Base-by-base conservation (phyloP, 495 filamentous ascomycete species). In the Trichoderma orchidacearum region DNA sequence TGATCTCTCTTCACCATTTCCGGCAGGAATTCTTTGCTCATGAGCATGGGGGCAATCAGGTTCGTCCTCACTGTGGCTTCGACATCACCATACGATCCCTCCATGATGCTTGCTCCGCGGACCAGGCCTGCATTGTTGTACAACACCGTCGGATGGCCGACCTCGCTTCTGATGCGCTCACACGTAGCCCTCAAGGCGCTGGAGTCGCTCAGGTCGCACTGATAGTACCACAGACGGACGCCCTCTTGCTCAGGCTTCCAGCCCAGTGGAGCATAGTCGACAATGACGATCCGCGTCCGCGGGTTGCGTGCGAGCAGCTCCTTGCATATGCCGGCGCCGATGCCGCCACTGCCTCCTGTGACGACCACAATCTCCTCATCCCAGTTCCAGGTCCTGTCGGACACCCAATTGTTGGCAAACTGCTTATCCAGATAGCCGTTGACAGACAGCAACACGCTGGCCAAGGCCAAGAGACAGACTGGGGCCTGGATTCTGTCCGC, bases 111-210 rank as follows among this genome's bases (percentile, higher is more conserved):
- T 57, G 68, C 66, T 15, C 72, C 68, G 30, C 69, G 64, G 30
- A 69, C 73, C 28, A 84, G 70, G 30, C 80, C 80, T 12, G 82
- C 81, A 56, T 85, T 85, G 71, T 84, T 84, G 61, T 84, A 65
- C 41, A 84, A 67, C 12, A 85, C 75, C 0, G 74, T 75, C 73
- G 11, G 79, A 74, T 36, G 75, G 65, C 57, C 80, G 30, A 75
- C 69, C 3, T 71, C 63, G 5, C 60, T 61, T 41, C 75, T 74
- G 57, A 85, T 74, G 1, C 67, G 62, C 57, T 64, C 65, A 66
- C 29, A 48, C 34, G 69, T 66, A 5, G 71, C 80, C 3, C 73
- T 66, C 21, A 67, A 53, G 21, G 66, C 64, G 53, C 82, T 69
- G 45, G 53, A 28, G 32, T 23, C 30, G 28, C 23, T 28, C 18